These are phyloP conservation scores for Podosphaera aphanis DNA, from an alignment of 2,329 filamentous ascomycete species.

Conservation along the genomic window DNA sequence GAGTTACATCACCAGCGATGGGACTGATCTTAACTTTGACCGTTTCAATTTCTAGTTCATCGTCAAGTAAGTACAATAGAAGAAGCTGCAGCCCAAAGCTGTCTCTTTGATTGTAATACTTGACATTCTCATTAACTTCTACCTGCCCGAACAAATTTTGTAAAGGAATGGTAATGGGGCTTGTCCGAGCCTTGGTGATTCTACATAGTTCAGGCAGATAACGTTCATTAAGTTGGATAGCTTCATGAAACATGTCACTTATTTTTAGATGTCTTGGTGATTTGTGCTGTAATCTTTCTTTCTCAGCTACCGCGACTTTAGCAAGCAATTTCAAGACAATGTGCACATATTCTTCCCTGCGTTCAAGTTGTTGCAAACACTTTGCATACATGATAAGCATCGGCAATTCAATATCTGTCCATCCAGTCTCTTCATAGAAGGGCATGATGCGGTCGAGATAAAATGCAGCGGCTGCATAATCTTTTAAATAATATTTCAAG, in stretches of 20 bases:
- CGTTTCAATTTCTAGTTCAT: constrained; percentile 41
- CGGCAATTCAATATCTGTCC: constrained; percentile 57
- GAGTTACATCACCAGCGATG: constrained; percentile 28
- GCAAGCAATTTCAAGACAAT: constrained; percentile 51
- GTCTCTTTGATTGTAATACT: constrained; percentile 48
- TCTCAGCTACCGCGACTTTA: constrained; percentile 35
- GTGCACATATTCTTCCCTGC: constrained; percentile 56
- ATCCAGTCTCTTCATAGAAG: constrained; percentile 55
- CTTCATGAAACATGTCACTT: constrained; percentile 5
- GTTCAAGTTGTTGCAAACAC: constrained; percentile 55
- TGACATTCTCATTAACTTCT: constrained; percentile 41
- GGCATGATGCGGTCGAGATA: constrained; percentile 61
- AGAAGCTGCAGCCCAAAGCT: constrained; percentile 48
- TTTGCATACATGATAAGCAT: constrained; percentile 70
- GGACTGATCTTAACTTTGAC: constrained; percentile 40
- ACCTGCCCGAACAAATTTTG: constrained; percentile 51
- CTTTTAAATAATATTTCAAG: constrained; percentile 52
- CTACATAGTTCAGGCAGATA: constrained; percentile 15
- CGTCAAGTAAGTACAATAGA: constrained; percentile 48
- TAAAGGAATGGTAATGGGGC: constrained; percentile 44
- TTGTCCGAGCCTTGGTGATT: constrained; percentile 20
- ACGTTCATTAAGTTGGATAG: constrained; percentile 6
- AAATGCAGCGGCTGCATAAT: constrained; percentile 48
- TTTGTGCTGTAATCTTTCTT: constrained; percentile 22
- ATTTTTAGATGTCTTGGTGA: constrained; percentile 6